Evolutionary conservation across 257 asterid genomes (phyloP).

Genomic region (Solanum chilense): DNA sequence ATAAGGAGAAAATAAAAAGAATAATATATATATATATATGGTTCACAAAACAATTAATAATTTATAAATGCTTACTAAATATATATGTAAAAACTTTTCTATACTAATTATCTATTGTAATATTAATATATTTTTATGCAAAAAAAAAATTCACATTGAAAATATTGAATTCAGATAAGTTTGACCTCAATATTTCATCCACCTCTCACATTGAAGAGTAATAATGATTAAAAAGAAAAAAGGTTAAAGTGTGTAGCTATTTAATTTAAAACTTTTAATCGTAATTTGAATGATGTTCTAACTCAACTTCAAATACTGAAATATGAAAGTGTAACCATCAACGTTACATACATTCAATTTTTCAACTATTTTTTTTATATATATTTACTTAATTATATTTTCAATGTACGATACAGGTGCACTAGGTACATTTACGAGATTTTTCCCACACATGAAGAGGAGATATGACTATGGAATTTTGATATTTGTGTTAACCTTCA

Average conservation of each 20-base stretch:
- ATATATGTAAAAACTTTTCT: background rate
- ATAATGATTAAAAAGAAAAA: no score
- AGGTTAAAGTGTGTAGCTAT: no score
- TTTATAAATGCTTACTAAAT: no score
- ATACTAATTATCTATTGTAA: background rate
- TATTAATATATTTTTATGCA: background rate
- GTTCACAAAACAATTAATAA: no score
- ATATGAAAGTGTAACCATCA: rapidly evolving
- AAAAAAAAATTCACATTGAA: background rate
- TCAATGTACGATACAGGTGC: slow-evolving; percentile 19
- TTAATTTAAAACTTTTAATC: background rate
- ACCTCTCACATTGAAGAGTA: no score
- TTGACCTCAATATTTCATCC: no score
- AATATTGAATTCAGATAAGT: background rate
- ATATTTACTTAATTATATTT: background rate
- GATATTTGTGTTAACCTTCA: slow-evolving; percentile 64
- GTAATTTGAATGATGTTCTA: background rate
- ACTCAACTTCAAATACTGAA: background rate
- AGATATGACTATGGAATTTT: slow-evolving; percentile 66
- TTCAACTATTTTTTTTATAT: background rate
- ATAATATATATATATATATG: no score
- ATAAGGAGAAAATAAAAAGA: background rate
- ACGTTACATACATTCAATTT: background rate
- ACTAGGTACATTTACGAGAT: slow-evolving; percentile 42
- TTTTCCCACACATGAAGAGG: slow-evolving; percentile 49